These are phyloP conservation scores for Hymenoscyphus albidus DNA, from an alignment of 2,329 filamentous ascomycete genomes.

Conservation along the genomic window DNA sequence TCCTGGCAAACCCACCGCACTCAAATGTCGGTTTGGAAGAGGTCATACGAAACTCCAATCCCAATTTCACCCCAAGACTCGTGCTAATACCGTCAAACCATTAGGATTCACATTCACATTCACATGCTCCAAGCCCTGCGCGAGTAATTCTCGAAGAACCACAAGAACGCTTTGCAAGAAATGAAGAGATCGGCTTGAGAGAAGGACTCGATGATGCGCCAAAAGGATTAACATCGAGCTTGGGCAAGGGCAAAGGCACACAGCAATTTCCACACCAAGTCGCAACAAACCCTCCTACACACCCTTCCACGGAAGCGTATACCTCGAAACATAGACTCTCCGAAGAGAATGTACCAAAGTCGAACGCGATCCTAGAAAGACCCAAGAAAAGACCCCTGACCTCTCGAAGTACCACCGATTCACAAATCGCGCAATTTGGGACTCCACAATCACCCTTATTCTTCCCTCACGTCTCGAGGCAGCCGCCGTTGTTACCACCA, in stretches of 20 bases:
- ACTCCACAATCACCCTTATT: conserved; percentile 47
- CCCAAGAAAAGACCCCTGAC: conserved; percentile 31
- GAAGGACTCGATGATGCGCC: not conserved
- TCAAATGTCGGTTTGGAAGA: not conserved
- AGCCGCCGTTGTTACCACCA: conserved; percentile 43
- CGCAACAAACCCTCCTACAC: not conserved
- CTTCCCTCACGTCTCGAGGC: conserved; percentile 45
- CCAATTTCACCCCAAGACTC: too few relatives aligned
- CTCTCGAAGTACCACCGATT: conserved; percentile 37
- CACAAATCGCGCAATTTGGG: conserved; percentile 22
- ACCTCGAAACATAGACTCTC: conserved; percentile 26
- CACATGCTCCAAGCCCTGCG: not conserved
- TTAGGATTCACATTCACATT: not conserved
- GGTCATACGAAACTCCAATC: not conserved
- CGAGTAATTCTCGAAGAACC: not conserved
- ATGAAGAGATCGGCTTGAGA: not conserved
- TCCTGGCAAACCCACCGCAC: not conserved
- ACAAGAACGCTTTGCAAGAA: not conserved
- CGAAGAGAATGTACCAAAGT: conserved; percentile 19
- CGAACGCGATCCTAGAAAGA: conserved; percentile 22
- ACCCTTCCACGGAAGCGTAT: conserved; percentile 12
- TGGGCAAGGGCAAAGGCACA: not conserved
- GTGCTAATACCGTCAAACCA: not conserved
- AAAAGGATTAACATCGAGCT: not conserved
- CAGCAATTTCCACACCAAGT: not conserved